Conservation (phyloP, 306 rosid genomes). For the Cajanus cajan region DNA sequence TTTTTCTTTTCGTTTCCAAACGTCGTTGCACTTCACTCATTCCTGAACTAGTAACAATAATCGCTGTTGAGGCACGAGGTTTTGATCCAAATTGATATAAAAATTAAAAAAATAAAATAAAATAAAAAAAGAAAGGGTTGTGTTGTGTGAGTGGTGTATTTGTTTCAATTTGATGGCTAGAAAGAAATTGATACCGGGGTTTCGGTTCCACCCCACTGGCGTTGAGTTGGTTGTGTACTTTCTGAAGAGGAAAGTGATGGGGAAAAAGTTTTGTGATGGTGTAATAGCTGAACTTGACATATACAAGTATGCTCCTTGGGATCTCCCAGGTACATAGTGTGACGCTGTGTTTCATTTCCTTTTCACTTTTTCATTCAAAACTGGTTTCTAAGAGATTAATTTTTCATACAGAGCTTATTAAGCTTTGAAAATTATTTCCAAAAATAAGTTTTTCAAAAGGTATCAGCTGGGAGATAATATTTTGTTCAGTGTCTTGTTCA, state of each 20-base stretch:
- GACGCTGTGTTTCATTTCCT: too few species aligned
- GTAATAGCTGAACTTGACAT: conserved; percentile 63
- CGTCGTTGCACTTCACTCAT: too few species aligned
- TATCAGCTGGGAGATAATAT: too few species aligned
- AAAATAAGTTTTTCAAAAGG: too few species aligned
- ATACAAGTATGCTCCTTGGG: conserved; percentile 69
- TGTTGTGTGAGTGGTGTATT: not conserved
- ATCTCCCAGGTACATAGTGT: conserved; percentile 63
- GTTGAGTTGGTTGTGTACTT: conserved; percentile 56
- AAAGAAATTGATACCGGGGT: conserved; percentile 51
- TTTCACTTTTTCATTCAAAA: too few species aligned
- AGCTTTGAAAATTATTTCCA: too few species aligned
- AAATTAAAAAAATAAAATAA: not conserved
- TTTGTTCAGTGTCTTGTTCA: too few species aligned
- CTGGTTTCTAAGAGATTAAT: too few species aligned
- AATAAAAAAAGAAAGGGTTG: not conserved
- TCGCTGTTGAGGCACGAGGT: not conserved
- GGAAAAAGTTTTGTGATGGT: conserved; percentile 29
- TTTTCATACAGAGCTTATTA: too few species aligned
- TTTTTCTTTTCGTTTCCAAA: not conserved
- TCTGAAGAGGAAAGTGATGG: conserved; percentile 59
- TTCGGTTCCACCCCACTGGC: conserved; percentile 70
- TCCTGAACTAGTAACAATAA: not conserved
- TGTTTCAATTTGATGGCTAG: conserved; percentile 24
- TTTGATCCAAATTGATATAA: not conserved